Base-by-base conservation (phyloP, 208 protist species). In the Leishmania tropica region DNA sequence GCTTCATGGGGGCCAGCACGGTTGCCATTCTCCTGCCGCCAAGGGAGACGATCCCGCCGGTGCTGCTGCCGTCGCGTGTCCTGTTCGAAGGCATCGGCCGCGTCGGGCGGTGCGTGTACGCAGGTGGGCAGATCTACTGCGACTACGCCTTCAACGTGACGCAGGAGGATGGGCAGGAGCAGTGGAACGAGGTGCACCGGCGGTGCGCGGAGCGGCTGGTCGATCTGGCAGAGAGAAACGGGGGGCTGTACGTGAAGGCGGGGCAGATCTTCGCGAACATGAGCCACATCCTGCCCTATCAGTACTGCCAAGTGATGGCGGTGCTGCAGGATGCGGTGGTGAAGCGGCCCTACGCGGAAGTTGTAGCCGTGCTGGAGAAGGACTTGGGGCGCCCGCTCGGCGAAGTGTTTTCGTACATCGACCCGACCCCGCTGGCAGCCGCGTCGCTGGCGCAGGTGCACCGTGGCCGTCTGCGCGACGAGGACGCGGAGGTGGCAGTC, bases 191-290 rank as follows among this genome's bases (percentile, higher is more conserved):
- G 11, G 92, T 94, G 17, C 95, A 98, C 83, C 84, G 81, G 15
- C 92, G 93, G 75, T 94, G 90, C 75, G 95, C 95, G 2, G 76
- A 83, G 17, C 92, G 95, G 28, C 88, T 98, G 42, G 93, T 97
- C 28, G 71, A 70, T 17, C 89, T 98, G 21, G 92, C 93, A 1
- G 92, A 98, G 84, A 88, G 82, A 1, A 98, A 98, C 85, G 96
- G 96, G 53, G 97, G 97, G 3, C 92, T 99, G 10, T 99, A 98
- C 89, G 95, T 99, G 7, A 99, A 99, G 86, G 93, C 95, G 11
- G 98, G 96, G 15, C 98, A 99, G 77, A 95, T 98, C 53, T 93
- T 99, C 53, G 93, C 98, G 7, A 98, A 98, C 70, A 91, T 99
- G 88, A 96, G 96, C 78, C 95, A 99, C 75, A 89, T 98, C 37